Evolutionary conservation across 2,329 filamentous ascomycete genomes (phyloP), one percentile per base, ranked within the genome.

Genomic region (Escovopsis weberi): DNA sequence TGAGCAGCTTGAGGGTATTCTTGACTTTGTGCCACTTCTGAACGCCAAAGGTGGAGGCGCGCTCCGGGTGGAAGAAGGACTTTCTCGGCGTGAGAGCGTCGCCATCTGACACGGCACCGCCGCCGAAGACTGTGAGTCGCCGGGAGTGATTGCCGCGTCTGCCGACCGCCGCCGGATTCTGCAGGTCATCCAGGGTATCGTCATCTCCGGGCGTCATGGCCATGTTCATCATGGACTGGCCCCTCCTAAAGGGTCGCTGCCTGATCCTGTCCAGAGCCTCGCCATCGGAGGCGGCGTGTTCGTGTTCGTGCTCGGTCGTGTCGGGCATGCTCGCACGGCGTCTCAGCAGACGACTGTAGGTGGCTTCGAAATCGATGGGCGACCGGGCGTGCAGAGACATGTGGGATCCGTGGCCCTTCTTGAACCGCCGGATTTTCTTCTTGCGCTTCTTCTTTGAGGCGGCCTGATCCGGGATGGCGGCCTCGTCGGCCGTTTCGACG

Each of bases 11-110:
- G 39, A 96, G 64, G 1, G 87, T 88, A 50, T 85, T 85, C 64
- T 95, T 96, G 55, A 98, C 75, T 56, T 93, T 85, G 49, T 80
- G 81, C 91, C 91, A 98, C 65, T 85, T 86, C 53, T 89, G 83
- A 15, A 78, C 86, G 53, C 76, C 76, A 55, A 82, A 79, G 12
- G 80, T 86, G 2, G 81, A 76, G 23, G 82, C 78, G 51, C 82
- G 71, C 49, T 87, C 82, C 26, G 74, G 64, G 15, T 66, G 67
- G 51, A 85, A 72, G 53, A 77, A 72, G 6, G 74, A 68, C 18
- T 75, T 63, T 49, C 65, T 66, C 3, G 74, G 71, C 7, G 69
- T 70, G 43, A 76, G 68, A 12, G 72, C 70, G 50, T 80, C 72
- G 18, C 74, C 71, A 45, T 82, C 78, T 10, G 81, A 82, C 37